phyloP scores from a whole-genome alignment of 2,329 filamentous ascomycete species.

The Beauveria australis region DNA sequence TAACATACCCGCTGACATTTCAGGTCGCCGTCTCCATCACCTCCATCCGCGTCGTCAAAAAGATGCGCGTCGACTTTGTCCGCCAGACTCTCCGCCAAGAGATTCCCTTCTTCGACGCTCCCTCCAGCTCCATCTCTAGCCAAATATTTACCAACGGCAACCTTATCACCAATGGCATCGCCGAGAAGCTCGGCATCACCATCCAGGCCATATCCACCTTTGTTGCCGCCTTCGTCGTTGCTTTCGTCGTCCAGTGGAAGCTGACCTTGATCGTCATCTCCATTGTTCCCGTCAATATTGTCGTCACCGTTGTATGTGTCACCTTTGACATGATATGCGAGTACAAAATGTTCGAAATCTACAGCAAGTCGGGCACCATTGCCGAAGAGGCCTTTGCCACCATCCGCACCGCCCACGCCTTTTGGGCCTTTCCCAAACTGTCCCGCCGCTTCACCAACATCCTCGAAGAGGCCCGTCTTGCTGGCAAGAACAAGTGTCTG shows the following conservation, averaged over 20 bases:
- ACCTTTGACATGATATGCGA: constrained; percentile 34
- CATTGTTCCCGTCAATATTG: constrained; percentile 36
- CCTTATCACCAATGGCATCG: constrained; percentile 35
- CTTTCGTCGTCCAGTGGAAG: constrained; percentile 34
- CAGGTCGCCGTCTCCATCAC: constrained; percentile 29
- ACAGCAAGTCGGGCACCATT: constrained; percentile 33
- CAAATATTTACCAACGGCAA: constrained; percentile 42
- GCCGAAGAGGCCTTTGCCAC: constrained; percentile 42
- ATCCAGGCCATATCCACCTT: constrained; percentile 33
- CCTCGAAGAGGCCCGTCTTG: constrained; percentile 29
- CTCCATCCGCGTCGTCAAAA: constrained; percentile 29
- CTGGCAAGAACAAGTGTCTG: constrained; percentile 35
- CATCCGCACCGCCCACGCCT: constrained; percentile 42
- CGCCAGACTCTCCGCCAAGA: constrained; percentile 39
- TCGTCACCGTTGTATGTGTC: constrained; percentile 31
- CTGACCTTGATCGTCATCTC: constrained; percentile 35
- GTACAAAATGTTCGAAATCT: constrained; percentile 34
- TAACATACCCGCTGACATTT: neutral
- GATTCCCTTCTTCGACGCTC: constrained; percentile 45
- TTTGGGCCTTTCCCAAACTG: constrained; percentile 38
- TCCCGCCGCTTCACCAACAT: constrained; percentile 32
- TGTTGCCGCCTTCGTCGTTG: constrained; percentile 31
- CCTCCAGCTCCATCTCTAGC: constrained; percentile 34
- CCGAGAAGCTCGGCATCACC: constrained; percentile 35
- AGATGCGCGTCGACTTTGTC: constrained; percentile 30